Percentiles rank a stretch among this genome's conserved stretches.
Evolutionary conservation across 768 basidiomycete genomes (phyloP).

Genomic region (Tylopilus felleus): DNA sequence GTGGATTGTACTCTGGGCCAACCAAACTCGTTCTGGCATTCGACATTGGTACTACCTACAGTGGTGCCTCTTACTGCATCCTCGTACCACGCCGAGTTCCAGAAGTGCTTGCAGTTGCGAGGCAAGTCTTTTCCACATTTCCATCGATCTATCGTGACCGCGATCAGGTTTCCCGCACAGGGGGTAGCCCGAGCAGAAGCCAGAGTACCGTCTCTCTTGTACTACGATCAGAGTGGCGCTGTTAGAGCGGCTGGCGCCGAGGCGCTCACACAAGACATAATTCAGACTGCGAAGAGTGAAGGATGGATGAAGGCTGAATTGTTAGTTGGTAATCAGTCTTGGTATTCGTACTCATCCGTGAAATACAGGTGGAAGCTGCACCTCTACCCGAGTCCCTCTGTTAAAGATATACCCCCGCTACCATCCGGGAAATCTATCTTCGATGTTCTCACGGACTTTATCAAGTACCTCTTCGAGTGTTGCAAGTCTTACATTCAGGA

Average conservation of each 20-base stretch:
- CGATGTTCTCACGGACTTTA: background rate
- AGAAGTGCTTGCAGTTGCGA: slow-evolving; percentile 6
- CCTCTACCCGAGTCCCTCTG: background rate
- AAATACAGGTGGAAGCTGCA: background rate
- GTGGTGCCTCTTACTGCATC: slow-evolving; percentile 39
- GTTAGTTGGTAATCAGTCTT: background rate
- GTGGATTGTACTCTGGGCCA: slow-evolving; percentile 1
- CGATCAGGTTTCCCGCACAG: background rate
- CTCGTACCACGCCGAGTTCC: slow-evolving; percentile 7
- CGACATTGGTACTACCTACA: slow-evolving; percentile 46
- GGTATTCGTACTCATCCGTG: background rate
- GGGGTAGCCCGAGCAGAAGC: background rate
- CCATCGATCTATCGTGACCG: background rate
- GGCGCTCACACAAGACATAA: background rate
- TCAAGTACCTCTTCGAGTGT: background rate
- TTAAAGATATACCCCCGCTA: background rate
- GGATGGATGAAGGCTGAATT: background rate
- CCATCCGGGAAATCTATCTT: background rate
- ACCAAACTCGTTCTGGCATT: slow-evolving; percentile 41
- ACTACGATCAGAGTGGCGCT: background rate
- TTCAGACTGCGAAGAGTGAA: background rate
- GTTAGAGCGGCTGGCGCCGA: background rate
- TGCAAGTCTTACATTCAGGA: background rate
- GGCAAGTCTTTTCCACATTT: background rate
- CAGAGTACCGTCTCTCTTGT: background rate